Percentiles rank a stretch among this genome's conserved stretches.
phyloP scores from a whole-genome alignment of 1,284 basidiomycete genomes.

The Lentinus polychrous region DNA sequence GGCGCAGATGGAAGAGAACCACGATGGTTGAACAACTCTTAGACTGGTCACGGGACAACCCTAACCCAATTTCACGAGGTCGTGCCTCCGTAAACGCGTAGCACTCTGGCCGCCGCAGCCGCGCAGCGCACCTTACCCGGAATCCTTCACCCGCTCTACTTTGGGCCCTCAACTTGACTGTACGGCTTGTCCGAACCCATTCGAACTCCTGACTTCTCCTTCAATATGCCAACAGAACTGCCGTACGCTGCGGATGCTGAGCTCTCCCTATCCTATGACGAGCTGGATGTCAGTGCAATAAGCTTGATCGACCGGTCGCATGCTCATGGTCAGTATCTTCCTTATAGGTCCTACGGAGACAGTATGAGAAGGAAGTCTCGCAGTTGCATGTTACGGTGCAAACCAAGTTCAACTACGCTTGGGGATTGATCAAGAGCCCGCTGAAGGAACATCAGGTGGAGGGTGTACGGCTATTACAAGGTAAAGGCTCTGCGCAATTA shows the following conservation, averaged over 20 bases:
- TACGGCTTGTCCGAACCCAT: too few relatives aligned
- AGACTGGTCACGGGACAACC: background rate
- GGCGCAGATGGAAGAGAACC: background rate
- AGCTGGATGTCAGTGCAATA: constrained; percentile 62
- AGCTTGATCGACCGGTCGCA: background rate
- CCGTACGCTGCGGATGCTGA: constrained; percentile 96
- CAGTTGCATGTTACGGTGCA: constrained; percentile 89
- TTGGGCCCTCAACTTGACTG: too few relatives aligned
- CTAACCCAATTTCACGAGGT: background rate
- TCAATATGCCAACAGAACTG: constrained; percentile 69
- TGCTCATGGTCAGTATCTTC: background rate
- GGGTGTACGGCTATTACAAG: constrained; percentile 89
- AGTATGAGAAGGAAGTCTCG: constrained; percentile 84
- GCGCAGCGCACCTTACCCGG: too few relatives aligned
- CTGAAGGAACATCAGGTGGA: constrained; percentile 80
- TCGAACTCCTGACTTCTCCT: background rate
- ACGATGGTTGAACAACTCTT: background rate
- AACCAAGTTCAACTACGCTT: constrained; percentile 98
- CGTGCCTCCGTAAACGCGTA: too few relatives aligned
- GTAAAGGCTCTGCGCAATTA: constrained; percentile 38
- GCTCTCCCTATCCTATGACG: constrained; percentile 81
- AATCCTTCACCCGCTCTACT: too few relatives aligned
- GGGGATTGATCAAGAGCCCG: constrained; percentile 91
- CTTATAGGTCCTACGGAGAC: constrained; percentile 68
- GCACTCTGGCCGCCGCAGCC: too few relatives aligned